Percentiles rank a stretch among this genome's conserved stretches.
Evolutionary conservation across 768 basidiomycete genomes (phyloP).

Genomic region (Agrocybe praecox): DNA sequence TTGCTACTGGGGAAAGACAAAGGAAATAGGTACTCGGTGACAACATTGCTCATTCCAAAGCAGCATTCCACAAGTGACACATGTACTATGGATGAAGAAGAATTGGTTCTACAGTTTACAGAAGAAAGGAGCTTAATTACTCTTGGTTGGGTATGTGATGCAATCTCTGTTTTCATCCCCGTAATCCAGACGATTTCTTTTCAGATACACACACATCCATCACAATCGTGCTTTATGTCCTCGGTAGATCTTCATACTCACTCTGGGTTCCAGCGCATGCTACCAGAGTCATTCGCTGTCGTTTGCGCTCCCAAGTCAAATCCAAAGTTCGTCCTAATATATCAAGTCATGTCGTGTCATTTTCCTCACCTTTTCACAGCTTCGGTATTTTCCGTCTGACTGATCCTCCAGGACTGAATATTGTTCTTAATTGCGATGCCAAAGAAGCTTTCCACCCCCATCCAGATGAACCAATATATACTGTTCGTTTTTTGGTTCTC

Average conservation of each 20-base stretch:
- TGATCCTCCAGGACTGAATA: constrained; percentile 80
- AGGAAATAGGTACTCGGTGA: constrained; percentile 68
- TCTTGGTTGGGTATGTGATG: constrained; percentile 80
- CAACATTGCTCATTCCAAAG: constrained; percentile 84
- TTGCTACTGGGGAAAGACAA: constrained; percentile 73
- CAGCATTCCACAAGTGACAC: constrained; percentile 89
- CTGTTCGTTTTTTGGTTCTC: constrained; percentile 51
- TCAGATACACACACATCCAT: constrained; percentile 92
- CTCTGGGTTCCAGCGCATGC: constrained; percentile 85
- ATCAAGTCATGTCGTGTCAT: background rate
- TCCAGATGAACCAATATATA: constrained; percentile 82
- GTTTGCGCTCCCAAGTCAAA: constrained; percentile 84
- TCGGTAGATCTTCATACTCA: constrained; percentile 94
- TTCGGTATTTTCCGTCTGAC: constrained; percentile 91
- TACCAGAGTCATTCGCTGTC: constrained; percentile 91
- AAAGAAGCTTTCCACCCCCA: constrained; percentile 89
- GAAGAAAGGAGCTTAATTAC: constrained; percentile 82
- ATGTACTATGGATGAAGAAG: constrained; percentile 92
- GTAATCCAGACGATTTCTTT: background rate
- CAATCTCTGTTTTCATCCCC: constrained; percentile 5
- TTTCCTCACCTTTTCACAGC: constrained; percentile 34
- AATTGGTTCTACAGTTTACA: constrained; percentile 83
- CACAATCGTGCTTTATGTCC: constrained; percentile 94
- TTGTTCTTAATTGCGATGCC: constrained; percentile 65
- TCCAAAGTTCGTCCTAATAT: constrained; percentile 57